Percentiles rank a stretch among this genome's conserved stretches.
Evolutionary conservation across 179 eudicot species (phyloP).

Genomic region (Silene noctiflora): DNA sequence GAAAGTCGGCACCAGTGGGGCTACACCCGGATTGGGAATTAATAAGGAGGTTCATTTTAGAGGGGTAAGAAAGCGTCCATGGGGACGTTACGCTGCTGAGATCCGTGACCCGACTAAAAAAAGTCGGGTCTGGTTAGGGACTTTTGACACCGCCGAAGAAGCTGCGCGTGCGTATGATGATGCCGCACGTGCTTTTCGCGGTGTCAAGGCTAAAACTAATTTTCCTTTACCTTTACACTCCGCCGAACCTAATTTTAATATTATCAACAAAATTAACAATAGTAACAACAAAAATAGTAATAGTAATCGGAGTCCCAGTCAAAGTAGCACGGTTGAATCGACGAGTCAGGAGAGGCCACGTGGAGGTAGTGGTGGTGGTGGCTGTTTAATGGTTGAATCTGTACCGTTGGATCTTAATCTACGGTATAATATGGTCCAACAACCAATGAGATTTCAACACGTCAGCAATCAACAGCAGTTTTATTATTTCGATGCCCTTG

Average conservation of each 20-base stretch:
- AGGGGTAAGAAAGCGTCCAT: constrained; percentile 63
- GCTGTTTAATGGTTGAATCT: constrained; percentile 24
- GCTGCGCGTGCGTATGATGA: constrained; percentile 63
- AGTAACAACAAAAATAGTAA: no score
- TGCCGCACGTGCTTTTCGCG: constrained; percentile 63
- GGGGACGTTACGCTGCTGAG: constrained; percentile 72
- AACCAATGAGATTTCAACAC: background rate
- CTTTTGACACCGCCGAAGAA: constrained; percentile 63
- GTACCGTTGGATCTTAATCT: constrained; percentile 51
- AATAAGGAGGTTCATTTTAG: constrained; percentile 41
- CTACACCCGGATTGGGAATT: background rate
- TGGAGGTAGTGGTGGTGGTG: background rate
- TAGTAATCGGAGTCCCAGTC: constrained; percentile 44
- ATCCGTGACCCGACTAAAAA: constrained; percentile 60
- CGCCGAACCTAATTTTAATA: constrained; percentile 2
- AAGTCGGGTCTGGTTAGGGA: constrained; percentile 67
- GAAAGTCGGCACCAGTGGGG: background rate
- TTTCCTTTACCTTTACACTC: constrained; percentile 37
- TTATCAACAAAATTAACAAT: background rate
- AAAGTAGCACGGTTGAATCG: constrained; percentile 55
- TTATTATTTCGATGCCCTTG: constrained; percentile 26
- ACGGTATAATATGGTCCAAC: constrained; percentile 7
- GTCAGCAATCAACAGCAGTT: constrained; percentile 24
- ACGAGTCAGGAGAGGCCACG: constrained; percentile 28
- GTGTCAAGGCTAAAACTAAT: constrained; percentile 57